Evolutionary conservation across 257 asterid species (phyloP), one percentile per base, ranked within the genome.

Genomic region (Ocimum tenuiflorum): DNA sequence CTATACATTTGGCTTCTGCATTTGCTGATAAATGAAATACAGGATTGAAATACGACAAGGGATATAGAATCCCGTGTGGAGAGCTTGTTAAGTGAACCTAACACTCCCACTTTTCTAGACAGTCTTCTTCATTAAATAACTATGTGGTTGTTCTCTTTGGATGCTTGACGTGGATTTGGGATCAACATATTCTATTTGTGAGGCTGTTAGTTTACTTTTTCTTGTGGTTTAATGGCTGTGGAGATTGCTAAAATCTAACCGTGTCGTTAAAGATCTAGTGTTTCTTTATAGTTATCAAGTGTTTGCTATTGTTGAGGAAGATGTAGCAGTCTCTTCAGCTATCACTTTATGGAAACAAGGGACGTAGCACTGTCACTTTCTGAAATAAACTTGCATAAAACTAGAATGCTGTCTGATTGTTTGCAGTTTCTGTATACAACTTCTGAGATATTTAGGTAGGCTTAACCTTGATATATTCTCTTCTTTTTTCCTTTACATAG

Each of bases 121-220:
- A 39, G 18, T 58, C 66, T 31, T 65, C 56, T 18, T 50, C 19
- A 8, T 38, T 41, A 3, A 63, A 17, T 59, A 3, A 48, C 22
- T 63, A 6, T 3, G 71, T 33, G 31, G 18, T 22, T 12, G 27
- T 45, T 43, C 50, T 55, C 7, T 50, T 38, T 58, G 18, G 31
- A 35, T 57, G 17, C 58, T 29, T 29, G 8, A 54, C 61, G 33
- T 72, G 63, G 9, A 50, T 45, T 72, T n/a, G 56, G 5, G 45
- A 22, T 12, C 12, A 15, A 29, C 13, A 1, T 63, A 10, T 45
- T 63, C 45, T 60, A 35, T n/a, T 43, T 2, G 0, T 31, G 12
- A 5, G 35, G 31, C 53, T 0, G 10, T 39, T 23, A 29, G 11
- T 1, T 14, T 29, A 12, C 23, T 5, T 2, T 38, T n/a, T n/a